Evolutionary conservation across 441 rosid genomes (phyloP).

Genomic region (Euphorbia celastroides): DNA sequence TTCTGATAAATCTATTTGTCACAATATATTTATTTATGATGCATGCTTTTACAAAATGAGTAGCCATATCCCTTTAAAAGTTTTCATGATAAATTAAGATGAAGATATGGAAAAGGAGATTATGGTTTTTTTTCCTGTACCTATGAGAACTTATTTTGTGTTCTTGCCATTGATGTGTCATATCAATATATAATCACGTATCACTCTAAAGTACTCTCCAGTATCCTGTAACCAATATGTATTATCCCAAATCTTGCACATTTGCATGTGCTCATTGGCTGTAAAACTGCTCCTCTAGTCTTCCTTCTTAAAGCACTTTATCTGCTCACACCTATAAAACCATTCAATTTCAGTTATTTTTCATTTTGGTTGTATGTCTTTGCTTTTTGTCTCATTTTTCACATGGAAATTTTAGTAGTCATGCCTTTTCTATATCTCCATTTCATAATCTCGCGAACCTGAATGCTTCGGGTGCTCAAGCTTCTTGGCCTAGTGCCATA

Average conservation of each 20-base stretch:
- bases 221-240: not conserved
- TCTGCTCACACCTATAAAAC: too few species aligned
- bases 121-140: slow-evolving; percentile 1
- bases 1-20: not conserved
- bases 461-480: not conserved
- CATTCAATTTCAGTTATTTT: too few species aligned
- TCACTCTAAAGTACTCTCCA: not conserved
- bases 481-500: not conserved
- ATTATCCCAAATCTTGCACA: not conserved
- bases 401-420: not conserved
- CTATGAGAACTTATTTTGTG: not conserved
- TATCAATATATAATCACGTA: not conserved
- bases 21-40: not conserved
- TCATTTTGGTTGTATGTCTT: not conserved
- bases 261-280: not conserved
- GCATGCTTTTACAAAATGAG: too few species aligned
- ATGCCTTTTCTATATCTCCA: not conserved
- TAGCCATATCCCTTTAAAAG: not conserved
- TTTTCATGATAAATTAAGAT: not conserved
- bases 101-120: not conserved
- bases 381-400: not conserved
- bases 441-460: not conserved
- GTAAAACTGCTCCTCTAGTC: not conserved
- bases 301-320: not conserved
- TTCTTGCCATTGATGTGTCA: not conserved